Evolutionary conservation across 2,329 filamentous ascomycete species (phyloP), one percentile per base, ranked within the genome.

Genomic region (Penicillium brevicompactum): DNA sequence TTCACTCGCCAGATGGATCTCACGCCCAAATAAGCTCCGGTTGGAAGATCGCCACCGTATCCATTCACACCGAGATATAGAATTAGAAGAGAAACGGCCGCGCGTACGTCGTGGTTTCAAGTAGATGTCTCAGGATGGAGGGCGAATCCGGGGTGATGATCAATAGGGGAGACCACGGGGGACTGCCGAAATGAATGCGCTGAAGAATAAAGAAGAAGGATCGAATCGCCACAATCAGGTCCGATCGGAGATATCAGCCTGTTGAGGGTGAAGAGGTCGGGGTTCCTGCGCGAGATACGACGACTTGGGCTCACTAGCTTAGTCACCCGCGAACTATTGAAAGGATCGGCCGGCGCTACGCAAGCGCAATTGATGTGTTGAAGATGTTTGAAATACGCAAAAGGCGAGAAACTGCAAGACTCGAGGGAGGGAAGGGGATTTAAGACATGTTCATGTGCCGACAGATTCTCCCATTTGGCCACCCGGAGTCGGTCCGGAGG

Each of bases 51-150:
- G 44, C 56, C 51, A 37, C 50, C 37, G 46, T 51, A 55, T 43
- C 56, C 60, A 58, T 68, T 59, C 61, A 65, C 63, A 47, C 34
- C 50, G 43, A 53, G 45, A 46, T 38, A 58, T 5, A 53, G 44
- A 51, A 37, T 55, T 46, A 32, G 44, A 52, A 31, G 59, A 18
- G 56, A 53, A 57, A 56, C 18, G 53, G 56, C 59, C 62, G 62
- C 67, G 65, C 57, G 62, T 64, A 61, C 57, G 63, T 57, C 52
- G 46, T 48, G 52, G 53, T 38, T 58, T 45, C 55, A 61, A 62
- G 41, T 55, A n/a, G 22, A 22, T 48, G 18, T 38, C 30, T 5
- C 31, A 34, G 41, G 49, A 50, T 55, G 59, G 58, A 40, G 16
- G 50, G 30, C 46, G 27, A 46, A 38, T 41, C 32, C 31, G 45